Conservation (phyloP, 805 yeast genomes). For the Lipomyces yamanashiensis region DNA sequence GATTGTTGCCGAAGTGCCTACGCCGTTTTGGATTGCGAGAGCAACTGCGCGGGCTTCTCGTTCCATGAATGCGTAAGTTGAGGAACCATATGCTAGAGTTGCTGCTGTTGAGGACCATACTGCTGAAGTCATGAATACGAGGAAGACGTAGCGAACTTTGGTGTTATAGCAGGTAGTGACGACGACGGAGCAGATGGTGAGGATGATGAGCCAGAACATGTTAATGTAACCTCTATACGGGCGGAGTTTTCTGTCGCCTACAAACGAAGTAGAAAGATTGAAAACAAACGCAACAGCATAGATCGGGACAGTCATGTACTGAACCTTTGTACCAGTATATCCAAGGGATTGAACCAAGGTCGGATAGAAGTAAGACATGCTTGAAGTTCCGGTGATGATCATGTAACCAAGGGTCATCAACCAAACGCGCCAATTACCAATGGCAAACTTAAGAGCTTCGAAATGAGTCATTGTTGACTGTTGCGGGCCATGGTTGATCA, state of each 20-base stretch:
- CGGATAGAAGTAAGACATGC: conserved; percentile 27
- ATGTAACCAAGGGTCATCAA: conserved; percentile 20
- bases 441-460: conserved; percentile 16
- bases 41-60: conserved; percentile 33
- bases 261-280: conserved; percentile 13
- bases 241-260: conserved; percentile 20
- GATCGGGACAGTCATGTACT: conserved; percentile 80
- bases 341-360: conserved; percentile 23
- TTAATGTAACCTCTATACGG: conserved; percentile 22
- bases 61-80: conserved; percentile 22
- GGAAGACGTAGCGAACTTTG: conserved; percentile 19
- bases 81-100: conserved; percentile 23
- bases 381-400: conserved; percentile 16
- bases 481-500: conserved; percentile 3
- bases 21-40: conserved; percentile 24
- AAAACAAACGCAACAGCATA: conserved; percentile 54
- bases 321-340: conserved; percentile 70
- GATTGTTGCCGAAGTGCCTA: conserved; percentile 28
- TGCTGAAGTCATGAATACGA: conserved; percentile 23
- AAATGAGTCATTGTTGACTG: conserved; percentile 3
- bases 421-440: conserved; percentile 22
- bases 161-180: conserved; percentile 12
- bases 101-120: conserved; percentile 28
- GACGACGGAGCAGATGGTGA: conserved; percentile 17
- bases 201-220: conserved; percentile 9